A percentile compares a stretch with the other conserved stretches of the same genome.
Conservation (phyloP, 257 asterid species). For the Solanum chiquidenum region DNA sequence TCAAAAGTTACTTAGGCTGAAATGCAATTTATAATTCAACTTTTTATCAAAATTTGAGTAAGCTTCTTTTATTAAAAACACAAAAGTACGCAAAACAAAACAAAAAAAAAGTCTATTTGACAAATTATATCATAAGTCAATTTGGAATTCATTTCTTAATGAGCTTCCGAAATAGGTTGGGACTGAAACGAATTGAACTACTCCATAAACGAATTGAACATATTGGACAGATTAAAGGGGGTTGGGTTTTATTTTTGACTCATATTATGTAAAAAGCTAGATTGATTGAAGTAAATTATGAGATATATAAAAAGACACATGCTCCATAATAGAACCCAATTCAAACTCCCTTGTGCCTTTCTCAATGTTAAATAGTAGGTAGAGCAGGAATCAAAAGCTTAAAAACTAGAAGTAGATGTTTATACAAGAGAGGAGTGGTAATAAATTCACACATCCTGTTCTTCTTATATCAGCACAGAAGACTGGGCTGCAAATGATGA, state of each 20-base stretch:
- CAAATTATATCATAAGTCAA: neutral
- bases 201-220: neutral
- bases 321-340: neutral
- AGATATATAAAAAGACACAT: neutral
- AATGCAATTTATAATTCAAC: too few species aligned
- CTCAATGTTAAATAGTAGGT: neutral
- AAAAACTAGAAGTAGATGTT: slow-evolving; percentile 1
- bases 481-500: neutral
- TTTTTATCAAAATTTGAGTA: too few species aligned
- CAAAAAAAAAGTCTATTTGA: neutral
- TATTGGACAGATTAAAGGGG: neutral
- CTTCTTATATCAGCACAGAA: neutral
- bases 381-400: slow-evolving; percentile 12
- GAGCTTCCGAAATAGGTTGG: neutral
- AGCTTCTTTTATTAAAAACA: neutral
- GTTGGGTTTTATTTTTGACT: neutral
- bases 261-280: neutral
- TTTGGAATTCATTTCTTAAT: neutral
- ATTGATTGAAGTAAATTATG: neutral
- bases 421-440: slow-evolving; percentile 3
- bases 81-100: neutral
- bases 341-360: neutral
- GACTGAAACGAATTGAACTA: neutral
- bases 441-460: neutral
- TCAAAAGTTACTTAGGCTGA: neutral